Percentiles rank a stretch among this genome's conserved stretches.
Conservation (phyloP, 2,329 filamentous ascomycete genomes). For the Penicillium sp. region DNA sequence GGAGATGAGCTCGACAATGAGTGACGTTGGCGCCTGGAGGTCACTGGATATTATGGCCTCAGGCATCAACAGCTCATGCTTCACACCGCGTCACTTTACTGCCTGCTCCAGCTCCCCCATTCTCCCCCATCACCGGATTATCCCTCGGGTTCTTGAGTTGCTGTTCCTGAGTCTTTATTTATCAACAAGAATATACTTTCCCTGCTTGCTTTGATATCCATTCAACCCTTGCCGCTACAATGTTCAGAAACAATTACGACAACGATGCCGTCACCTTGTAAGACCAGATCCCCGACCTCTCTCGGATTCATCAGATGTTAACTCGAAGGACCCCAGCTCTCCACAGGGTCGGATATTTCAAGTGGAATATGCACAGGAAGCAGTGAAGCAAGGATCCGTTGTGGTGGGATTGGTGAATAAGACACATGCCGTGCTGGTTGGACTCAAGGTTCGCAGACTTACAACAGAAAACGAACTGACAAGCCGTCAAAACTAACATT, state of each 20-base stretch:
- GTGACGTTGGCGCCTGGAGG: constrained; percentile 34
- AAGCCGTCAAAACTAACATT: not conserved
- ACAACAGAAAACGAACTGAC: constrained; percentile 1
- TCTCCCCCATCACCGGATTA: constrained; percentile 14
- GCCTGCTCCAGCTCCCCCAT: constrained; percentile 30
- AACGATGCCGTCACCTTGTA: constrained; percentile 99
- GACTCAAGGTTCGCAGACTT: constrained; percentile 72
- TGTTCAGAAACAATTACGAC: constrained; percentile 99
- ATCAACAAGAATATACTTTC: constrained; percentile 7
- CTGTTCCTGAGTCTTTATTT: constrained; percentile 12
- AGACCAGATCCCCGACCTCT: constrained; percentile 28
- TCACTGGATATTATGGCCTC: constrained; percentile 26
- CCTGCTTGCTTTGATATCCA: constrained; percentile 5
- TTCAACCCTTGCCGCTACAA: constrained; percentile 49
- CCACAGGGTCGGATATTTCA: constrained; percentile 99
- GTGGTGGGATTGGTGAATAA: constrained; percentile 97
- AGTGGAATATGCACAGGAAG: constrained; percentile 98
- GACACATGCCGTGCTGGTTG: constrained; percentile 92
- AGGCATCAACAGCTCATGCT: constrained; percentile 29
- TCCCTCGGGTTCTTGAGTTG: constrained; percentile 16
- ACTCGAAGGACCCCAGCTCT: constrained; percentile 60
- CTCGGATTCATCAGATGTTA: constrained; percentile 15
- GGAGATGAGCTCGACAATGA: constrained; percentile 18
- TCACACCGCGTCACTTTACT: constrained; percentile 38
- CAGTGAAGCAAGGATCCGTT: constrained; percentile 97